These are phyloP conservation scores for Boletus sp. DNA, from an alignment of 1,284 basidiomycete genomes.

Conservation along the genomic window DNA sequence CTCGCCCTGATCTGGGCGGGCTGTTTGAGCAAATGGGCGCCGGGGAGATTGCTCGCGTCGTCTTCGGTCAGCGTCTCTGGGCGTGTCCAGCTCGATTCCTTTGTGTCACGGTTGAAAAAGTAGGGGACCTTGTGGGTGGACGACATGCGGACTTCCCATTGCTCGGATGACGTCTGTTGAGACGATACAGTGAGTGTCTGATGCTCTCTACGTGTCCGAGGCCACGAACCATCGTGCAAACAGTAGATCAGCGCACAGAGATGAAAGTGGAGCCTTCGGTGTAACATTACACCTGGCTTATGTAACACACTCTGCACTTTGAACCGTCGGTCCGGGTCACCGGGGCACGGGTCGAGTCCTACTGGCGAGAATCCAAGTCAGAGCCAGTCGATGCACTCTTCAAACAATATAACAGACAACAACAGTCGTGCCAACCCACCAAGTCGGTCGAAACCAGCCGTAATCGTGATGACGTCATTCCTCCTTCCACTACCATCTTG, in stretches of 20 bases:
- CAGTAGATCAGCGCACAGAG: slow-evolving; percentile 18
- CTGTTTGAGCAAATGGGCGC: slow-evolving; percentile 57
- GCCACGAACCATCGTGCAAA: slow-evolving; percentile 28
- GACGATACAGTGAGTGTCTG: slow-evolving; percentile 14
- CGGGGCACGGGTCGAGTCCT: too few relatives aligned
- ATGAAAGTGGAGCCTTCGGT: neutral
- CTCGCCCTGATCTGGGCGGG: slow-evolving; percentile 83
- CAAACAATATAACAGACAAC: too few relatives aligned
- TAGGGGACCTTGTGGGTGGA: slow-evolving; percentile 82
- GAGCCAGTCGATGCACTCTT: too few relatives aligned
- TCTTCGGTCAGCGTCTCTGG: slow-evolving; percentile 63
- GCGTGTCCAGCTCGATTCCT: slow-evolving; percentile 48
- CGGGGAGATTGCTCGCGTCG: slow-evolving; percentile 68
- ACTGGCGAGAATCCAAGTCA: too few relatives aligned
- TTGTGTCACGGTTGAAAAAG: slow-evolving; percentile 81
- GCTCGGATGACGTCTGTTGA: slow-evolving; percentile 34
- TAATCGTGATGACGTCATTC: too few relatives aligned
- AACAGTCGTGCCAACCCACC: too few relatives aligned
- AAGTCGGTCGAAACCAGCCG: too few relatives aligned
- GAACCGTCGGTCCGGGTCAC: too few relatives aligned
- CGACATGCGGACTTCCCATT: slow-evolving; percentile 86
- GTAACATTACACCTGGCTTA: slow-evolving; percentile 17
- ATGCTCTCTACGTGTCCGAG: neutral
- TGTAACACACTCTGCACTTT: slow-evolving; percentile 16
- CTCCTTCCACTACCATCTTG: too few relatives aligned